These are phyloP conservation scores for Cercospora janseana DNA, from an alignment of 2,329 filamentous ascomycete species.

Conservation along the genomic window DNA sequence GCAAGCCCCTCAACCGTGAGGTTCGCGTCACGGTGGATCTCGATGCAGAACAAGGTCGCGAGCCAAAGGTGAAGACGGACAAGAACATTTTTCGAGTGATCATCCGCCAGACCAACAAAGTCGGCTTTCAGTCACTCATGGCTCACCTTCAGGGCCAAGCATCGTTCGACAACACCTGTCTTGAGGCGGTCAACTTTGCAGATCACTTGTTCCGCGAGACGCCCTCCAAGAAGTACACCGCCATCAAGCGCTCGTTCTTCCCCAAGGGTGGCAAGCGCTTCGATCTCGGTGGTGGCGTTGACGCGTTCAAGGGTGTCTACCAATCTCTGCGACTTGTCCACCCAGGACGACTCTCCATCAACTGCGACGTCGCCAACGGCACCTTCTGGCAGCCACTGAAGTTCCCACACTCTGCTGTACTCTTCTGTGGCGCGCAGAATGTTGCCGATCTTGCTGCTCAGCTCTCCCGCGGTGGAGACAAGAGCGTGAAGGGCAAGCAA, in stretches of 20 bases:
- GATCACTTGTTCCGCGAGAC: conserved; percentile 83
- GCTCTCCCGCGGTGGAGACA: conserved; percentile 22
- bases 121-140: conserved; percentile 66
- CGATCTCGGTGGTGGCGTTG: conserved; percentile 63
- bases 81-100: conserved; percentile 59
- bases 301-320: conserved; percentile 87
- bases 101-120: conserved; percentile 62
- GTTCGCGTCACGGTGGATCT: conserved; percentile 63
- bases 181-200: conserved; percentile 84
- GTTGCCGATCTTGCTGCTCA: conserved; percentile 32
- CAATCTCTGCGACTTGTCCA: conserved; percentile 76
- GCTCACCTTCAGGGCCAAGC: conserved; percentile 63
- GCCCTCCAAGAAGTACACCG: conserved; percentile 65
- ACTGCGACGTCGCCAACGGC: conserved; percentile 87
- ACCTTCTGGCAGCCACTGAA: conserved; percentile 69
- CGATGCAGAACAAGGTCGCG: conserved; percentile 61
- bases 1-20: conserved; percentile 35
- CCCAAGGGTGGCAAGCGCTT: conserved; percentile 49
- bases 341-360: conserved; percentile 63
- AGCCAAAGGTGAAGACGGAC: conserved; percentile 31
- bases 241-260: conserved; percentile 84
- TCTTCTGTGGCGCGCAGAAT: conserved; percentile 32
- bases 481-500: conserved; percentile 29
- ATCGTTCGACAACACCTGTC: conserved; percentile 63
- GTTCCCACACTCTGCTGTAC: conserved; percentile 38